phyloP scores from a whole-genome alignment of 805 yeast species.

The Metschnikowia lunata region DNA sequence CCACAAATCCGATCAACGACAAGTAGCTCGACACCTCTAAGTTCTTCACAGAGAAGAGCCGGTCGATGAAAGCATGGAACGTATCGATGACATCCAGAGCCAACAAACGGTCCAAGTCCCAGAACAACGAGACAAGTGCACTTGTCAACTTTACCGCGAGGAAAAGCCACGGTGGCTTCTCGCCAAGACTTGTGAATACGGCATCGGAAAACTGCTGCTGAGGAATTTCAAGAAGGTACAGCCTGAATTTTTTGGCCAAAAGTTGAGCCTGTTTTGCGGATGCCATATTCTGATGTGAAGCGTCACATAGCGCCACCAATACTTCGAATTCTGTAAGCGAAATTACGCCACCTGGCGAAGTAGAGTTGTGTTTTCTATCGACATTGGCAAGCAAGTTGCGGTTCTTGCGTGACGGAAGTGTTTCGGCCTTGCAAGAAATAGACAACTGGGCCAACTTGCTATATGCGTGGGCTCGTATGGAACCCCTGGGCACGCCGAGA shows the following conservation, averaged over 20 bases:
- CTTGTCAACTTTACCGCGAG: slow-evolving; percentile 31
- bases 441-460: slow-evolving; percentile 34
- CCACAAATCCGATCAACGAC: slow-evolving; percentile 32
- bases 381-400: not conserved
- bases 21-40: slow-evolving; percentile 31
- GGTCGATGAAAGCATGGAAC: slow-evolving; percentile 24
- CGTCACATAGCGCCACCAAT: slow-evolving; percentile 49
- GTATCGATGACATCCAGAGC: slow-evolving; percentile 24
- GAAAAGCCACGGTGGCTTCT: slow-evolving; percentile 31
- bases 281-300: slow-evolving; percentile 15
- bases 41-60: slow-evolving; percentile 19
- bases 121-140: slow-evolving; percentile 31
- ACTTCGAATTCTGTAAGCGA: slow-evolving; percentile 52
- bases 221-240: slow-evolving; percentile 46
- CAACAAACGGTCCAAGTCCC: slow-evolving; percentile 19
- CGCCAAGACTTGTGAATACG: slow-evolving; percentile 25
- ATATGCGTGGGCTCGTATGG: slow-evolving; percentile 38
- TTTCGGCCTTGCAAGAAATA: slow-evolving; percentile 2
- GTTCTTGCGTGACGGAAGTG: not conserved
- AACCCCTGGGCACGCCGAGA: slow-evolving; percentile 34
- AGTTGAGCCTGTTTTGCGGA: slow-evolving; percentile 38
- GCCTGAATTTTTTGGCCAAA: slow-evolving; percentile 40
- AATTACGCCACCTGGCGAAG: slow-evolving; percentile 31
- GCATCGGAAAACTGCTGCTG: slow-evolving; percentile 40
- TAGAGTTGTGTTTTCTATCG: not conserved